Evolutionary conservation across 2,329 filamentous ascomycete species (phyloP).

Genomic region (Geosmithia flava): DNA sequence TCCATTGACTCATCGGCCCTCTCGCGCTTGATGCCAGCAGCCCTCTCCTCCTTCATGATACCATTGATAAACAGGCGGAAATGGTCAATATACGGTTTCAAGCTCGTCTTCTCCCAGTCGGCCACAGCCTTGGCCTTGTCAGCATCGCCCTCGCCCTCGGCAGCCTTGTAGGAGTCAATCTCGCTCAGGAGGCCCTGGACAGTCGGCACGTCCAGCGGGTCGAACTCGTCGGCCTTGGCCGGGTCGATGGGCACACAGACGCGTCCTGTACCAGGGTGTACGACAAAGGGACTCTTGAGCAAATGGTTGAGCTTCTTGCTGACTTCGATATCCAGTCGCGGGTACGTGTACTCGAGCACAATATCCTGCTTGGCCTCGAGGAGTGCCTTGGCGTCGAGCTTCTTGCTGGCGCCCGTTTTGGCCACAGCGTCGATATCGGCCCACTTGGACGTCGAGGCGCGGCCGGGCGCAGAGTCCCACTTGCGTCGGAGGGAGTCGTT

Average conservation of each 20-base stretch:
- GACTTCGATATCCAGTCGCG: conserved; percentile 90
- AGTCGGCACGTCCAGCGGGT: conserved; percentile 80
- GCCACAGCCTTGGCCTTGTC: conserved; percentile 34
- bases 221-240: conserved; percentile 61
- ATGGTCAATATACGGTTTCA: conserved; percentile 85
- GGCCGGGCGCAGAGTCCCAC: conserved; percentile 74
- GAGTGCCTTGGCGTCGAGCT: conserved; percentile 61
- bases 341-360: conserved; percentile 94
- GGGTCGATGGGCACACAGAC: conserved; percentile 94
- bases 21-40: conserved; percentile 40
- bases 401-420: conserved; percentile 59
- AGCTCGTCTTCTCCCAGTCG: conserved; percentile 94
- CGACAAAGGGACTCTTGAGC: conserved; percentile 91
- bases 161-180: conserved; percentile 66
- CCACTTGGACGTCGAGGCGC: conserved; percentile 76
- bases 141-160: conserved; percentile 25
- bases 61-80: conserved; percentile 72
- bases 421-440: conserved; percentile 82
- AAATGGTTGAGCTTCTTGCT: conserved; percentile 97
- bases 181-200: conserved; percentile 71
- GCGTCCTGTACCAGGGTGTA: conserved; percentile 86
- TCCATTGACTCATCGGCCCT: conserved; percentile 40
- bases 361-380: conserved; percentile 91
- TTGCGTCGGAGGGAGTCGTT: conserved; percentile 74
- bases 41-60: conserved; percentile 65